Base-by-base conservation (phyloP, 73 alveolate genomes). In the Paramecium pentaurelia region DNA sequence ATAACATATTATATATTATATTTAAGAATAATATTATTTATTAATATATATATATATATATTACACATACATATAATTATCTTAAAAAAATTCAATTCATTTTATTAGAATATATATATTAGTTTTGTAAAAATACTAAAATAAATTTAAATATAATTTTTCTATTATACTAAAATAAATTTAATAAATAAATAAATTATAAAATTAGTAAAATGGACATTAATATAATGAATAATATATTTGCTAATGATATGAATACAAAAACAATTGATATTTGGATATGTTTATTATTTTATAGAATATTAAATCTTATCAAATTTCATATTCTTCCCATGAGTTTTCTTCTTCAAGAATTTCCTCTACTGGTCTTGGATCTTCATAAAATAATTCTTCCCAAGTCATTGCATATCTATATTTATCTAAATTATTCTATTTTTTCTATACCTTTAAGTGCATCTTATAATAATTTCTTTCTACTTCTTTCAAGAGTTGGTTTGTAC, bases 401-500 rank as follows among this genome's bases (percentile, higher is more conserved):
- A 89, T 44, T 58, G 94, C 92, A 60, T 47, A 45, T 71, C 71
- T 71, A 68, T 89, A 89, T 38, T 89, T 89, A 25, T 77, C 94
- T 89, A 32, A 58, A 20, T 36, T n/a, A n/a, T 36, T 60, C 37
- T 22, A 28, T 4, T 18, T 18, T 11, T 47, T 2, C 47, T 47
- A n/a, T 84, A 54, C 77, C 77, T 49, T 32, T 38, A 7, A 71
- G 28, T n/a, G 77, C 94, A 45, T 77, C 92, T 14, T 89, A 51
- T 59, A 89, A 49, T 47, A 89, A 58, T 38, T 71, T 71, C 84
- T 89, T 89, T 83, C 71, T 89, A 32, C 89, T 60, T 89, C 84
- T 89, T 71, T 89, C 90, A 32, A 89, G 75, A 20, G 86, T 83
- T 38, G 94, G 94, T 49, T 89, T 89, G 84, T 89, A 89, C 80